Conservation (phyloP, 352 stramenopile species). For the Pseudoperonospora humuli region DNA sequence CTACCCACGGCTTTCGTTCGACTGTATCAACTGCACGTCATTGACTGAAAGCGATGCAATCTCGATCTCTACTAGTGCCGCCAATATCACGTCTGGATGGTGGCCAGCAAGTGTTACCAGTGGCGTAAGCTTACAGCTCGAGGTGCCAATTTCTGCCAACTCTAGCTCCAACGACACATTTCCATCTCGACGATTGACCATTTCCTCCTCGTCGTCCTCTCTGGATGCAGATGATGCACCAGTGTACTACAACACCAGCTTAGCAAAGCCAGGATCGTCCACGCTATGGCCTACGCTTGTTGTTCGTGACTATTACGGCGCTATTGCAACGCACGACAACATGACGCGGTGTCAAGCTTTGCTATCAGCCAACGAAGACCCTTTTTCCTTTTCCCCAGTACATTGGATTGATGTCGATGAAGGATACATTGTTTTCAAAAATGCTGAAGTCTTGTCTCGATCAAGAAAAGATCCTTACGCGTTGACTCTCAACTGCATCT, state of each 20-base stretch:
- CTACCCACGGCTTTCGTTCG: constrained; percentile 31
- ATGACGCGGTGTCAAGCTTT: constrained; percentile 22
- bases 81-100: constrained; percentile 35
- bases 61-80: constrained; percentile 33
- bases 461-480: constrained; percentile 28
- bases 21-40: constrained; percentile 27
- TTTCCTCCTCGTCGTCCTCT: background rate
- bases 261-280: constrained; percentile 12
- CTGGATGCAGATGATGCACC: background rate
- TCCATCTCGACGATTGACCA: constrained; percentile 3
- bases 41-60: background rate
- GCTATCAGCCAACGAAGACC: constrained; percentile 10
- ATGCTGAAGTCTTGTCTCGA: constrained; percentile 29
- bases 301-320: constrained; percentile 49
- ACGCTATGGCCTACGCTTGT: constrained; percentile 54
- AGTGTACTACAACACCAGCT: constrained; percentile 1
- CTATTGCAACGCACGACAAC: constrained; percentile 44
- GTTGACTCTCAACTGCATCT: constrained; percentile 35
- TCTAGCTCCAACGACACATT: background rate
- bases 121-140: constrained; percentile 38
- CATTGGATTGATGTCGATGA: constrained; percentile 14
- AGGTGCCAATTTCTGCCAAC: constrained; percentile 7
- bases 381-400: constrained; percentile 40
- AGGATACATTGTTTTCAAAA: constrained; percentile 48
- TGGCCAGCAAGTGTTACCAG: constrained; percentile 56